Base-by-base conservation (phyloP, 2,329 filamentous ascomycete genomes). In the Dothidotthia symphoricarpi region DNA sequence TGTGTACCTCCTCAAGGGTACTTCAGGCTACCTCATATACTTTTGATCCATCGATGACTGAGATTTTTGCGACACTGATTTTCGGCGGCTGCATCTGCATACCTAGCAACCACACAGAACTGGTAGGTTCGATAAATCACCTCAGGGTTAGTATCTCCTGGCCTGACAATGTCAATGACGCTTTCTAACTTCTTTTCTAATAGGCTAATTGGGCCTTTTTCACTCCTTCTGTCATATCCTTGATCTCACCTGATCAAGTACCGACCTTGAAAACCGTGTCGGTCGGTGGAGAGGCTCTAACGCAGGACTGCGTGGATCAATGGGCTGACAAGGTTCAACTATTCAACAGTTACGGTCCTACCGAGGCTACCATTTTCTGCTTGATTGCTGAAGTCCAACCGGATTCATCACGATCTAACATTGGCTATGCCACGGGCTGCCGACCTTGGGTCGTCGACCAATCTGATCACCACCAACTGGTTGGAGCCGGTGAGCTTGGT, bases 21-120 rank as follows among this genome's bases (percentile, higher is more conserved):
- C 30, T 32, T n/a, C 76, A 81, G 40, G 72, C 80, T 37, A 77
- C 77, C 4, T 76, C 76, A 11, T 78, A 75, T 52, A 74, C 74
- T 3, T 75, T 78, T 28, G 78, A 81, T 45, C 71, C 76, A 7
- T 72, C 73, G 25, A 61, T 81, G 14, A 55, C 72, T 3, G 77
- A 81, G 45, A 71, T 77, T 2, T 71, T 80, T 41, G 75, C 75
- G 1, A 74, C 76, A 0, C 63, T 82, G 6, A 69, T 75, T 8
- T 66, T 73, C 13, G 80, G 80, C 14, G 80, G 75, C 0, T 81
- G 76, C 37, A 68, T 83, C 4, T 32, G 30, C 30, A 30, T 30
- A 3, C 28, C 28, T 30, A 30, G 14, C 15, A 30, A 15, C 28
- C 28, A 30, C 10, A 30, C 10, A 10, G 28, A 30, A 15, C 15